A percentile compares a stretch with the other conserved stretches of the same genome.
phyloP scores from a whole-genome alignment of 768 basidiomycete species.

The Hygrophoropsis aurantiaca region DNA sequence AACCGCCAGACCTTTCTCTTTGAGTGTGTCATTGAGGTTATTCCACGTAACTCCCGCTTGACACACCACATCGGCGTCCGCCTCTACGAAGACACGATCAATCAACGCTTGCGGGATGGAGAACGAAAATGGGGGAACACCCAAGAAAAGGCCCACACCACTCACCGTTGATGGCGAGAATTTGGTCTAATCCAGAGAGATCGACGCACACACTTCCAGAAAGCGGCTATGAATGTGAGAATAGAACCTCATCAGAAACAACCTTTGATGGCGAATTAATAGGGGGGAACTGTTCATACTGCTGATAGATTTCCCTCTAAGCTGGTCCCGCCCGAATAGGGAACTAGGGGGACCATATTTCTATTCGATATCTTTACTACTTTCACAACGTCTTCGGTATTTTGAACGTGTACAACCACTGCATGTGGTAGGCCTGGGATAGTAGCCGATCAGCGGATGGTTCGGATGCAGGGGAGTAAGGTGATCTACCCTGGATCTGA shows the following conservation, averaged over 20 bases:
- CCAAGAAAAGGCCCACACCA: slow-evolving; percentile 13
- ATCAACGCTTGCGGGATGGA: neutral
- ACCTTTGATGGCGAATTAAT: neutral
- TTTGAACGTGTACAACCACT: slow-evolving; percentile 53
- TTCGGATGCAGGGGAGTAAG: slow-evolving; percentile 33
- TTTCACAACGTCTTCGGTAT: slow-evolving; percentile 77
- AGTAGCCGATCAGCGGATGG: no score
- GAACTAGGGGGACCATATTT: slow-evolving; percentile 68
- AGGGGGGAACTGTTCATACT: slow-evolving; percentile 34
- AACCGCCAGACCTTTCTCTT: slow-evolving; percentile 43
- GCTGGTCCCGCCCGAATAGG: slow-evolving; percentile 81
- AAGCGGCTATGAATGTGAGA: slow-evolving; percentile 4
- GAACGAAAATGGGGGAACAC: neutral
- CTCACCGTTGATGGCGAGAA: slow-evolving; percentile 51
- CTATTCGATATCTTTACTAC: slow-evolving; percentile 71
- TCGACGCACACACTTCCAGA: slow-evolving; percentile 60
- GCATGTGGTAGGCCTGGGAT: slow-evolving; percentile 10
- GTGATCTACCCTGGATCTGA: slow-evolving; percentile 47
- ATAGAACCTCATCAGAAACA: neutral
- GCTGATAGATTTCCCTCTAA: slow-evolving; percentile 82
- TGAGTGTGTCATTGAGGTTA: slow-evolving; percentile 65
- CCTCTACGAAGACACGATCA: slow-evolving; percentile 39
- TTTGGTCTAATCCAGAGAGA: slow-evolving; percentile 59
- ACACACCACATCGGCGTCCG: slow-evolving; percentile 67
- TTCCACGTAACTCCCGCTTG: slow-evolving; percentile 79